Evolutionary conservation across 2,329 filamentous ascomycete genomes (phyloP).

Genomic region (Cordyceps javanica): DNA sequence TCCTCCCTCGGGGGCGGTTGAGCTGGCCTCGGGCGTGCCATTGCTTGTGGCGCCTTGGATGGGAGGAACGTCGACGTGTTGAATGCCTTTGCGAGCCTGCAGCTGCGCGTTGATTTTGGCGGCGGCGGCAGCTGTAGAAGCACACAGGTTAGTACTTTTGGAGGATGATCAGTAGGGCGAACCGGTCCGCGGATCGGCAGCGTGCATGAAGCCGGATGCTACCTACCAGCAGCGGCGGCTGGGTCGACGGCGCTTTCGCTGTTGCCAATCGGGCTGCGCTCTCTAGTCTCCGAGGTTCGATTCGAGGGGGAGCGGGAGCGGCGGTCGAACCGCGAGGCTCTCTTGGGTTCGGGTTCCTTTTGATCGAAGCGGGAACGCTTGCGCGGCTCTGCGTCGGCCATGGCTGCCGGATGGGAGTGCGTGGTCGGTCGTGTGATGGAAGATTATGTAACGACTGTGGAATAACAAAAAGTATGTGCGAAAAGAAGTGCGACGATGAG

Average conservation of each 20-base stretch:
- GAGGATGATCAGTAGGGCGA: background rate
- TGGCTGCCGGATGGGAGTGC: conserved; percentile 14
- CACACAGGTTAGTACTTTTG: background rate
- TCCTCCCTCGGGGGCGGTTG: conserved; percentile 21
- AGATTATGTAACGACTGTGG: too few species aligned
- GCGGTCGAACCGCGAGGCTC: conserved; percentile 78
- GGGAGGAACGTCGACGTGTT: conserved; percentile 83
- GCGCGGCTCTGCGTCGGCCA: conserved; percentile 66
- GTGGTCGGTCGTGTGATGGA: background rate
- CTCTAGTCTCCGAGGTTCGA: conserved; percentile 64
- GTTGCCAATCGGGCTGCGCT: conserved; percentile 68
- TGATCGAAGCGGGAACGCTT: conserved; percentile 96
- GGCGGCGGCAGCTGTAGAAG: conserved; percentile 67
- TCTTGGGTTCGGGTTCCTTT: conserved; percentile 73
- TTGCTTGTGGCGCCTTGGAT: conserved; percentile 56
- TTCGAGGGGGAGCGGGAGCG: conserved; percentile 78
- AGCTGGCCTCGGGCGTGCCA: conserved; percentile 30
- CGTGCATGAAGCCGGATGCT: background rate
- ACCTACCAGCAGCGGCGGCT: conserved; percentile 69
- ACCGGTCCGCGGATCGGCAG: background rate
- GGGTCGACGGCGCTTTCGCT: conserved; percentile 55
- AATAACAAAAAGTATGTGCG: too few species aligned
- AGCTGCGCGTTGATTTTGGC: conserved; percentile 80
- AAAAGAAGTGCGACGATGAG: too few species aligned
- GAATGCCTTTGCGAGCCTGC: conserved; percentile 80